phyloP scores from a whole-genome alignment of 1,284 basidiomycete species.

The Cryptococcus wingfieldii region DNA sequence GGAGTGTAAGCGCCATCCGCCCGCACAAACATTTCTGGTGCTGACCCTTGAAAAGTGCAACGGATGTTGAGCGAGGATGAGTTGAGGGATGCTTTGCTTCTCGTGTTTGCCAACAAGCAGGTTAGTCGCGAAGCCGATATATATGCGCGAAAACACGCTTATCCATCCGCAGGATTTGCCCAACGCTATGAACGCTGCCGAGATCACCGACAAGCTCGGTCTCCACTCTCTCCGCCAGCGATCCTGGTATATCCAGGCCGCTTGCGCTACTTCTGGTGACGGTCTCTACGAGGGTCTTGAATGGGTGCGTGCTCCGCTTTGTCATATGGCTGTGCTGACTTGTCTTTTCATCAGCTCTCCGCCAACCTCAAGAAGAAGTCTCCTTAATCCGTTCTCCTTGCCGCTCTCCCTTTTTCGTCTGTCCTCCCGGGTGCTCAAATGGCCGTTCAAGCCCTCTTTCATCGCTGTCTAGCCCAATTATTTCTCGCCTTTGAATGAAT shows the following conservation, averaged over 20 bases:
- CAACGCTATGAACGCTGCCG: constrained; percentile 99
- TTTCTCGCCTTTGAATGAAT: neutral
- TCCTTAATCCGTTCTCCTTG: constrained; percentile 1
- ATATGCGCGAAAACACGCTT: neutral
- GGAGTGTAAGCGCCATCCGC: constrained; percentile 58
- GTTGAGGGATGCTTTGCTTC: constrained; percentile 93
- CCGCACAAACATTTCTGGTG: neutral
- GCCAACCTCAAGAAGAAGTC: constrained; percentile 50
- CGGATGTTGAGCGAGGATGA: constrained; percentile 99
- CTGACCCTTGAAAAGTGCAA: constrained; percentile 58
- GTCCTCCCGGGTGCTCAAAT: neutral
- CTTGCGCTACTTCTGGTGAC: constrained; percentile 97
- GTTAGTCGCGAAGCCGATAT: constrained; percentile 19
- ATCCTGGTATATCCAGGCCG: constrained; percentile 99
- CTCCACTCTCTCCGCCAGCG: constrained; percentile 94
- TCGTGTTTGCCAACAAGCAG: constrained; percentile 99
- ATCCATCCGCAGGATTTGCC: constrained; percentile 66
- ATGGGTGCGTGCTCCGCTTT: constrained; percentile 56
- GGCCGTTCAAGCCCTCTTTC: neutral
- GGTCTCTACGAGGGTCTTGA: constrained; percentile 98
- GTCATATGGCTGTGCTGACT: neutral
- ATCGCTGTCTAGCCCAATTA: neutral
- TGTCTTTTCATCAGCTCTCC: constrained; percentile 37
- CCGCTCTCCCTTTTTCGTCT: neutral
- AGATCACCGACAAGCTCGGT: constrained; percentile 99